Evolutionary conservation across 768 basidiomycete genomes (phyloP), one percentile per base, ranked within the genome.

Genomic region (Mycena capillaripes): DNA sequence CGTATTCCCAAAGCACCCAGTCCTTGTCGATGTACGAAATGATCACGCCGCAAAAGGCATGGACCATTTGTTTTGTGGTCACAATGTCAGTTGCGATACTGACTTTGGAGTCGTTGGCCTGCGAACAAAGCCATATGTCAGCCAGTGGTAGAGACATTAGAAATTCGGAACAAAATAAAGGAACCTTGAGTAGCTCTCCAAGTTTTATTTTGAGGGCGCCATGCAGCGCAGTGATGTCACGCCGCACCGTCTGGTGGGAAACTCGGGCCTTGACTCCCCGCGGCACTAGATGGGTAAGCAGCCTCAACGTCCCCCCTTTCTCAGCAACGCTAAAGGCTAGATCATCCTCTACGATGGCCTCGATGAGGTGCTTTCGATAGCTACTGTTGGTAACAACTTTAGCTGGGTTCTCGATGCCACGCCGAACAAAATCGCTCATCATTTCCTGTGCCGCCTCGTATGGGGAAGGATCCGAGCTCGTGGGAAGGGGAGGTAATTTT

Each of bases 31-130:
- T 72, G 53, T 11, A 72, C 11, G 56, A 62, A 48, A 72, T 23
- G 17, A 62, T 52, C 1, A 68, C 40, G 11, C 71, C 66, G 23
- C 58, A 55, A 38, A 72, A 72, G 14, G 66, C 71, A 21, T 72
- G 48, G 3, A 67, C 65, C 65, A 72, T 67, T 1, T 65, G 10
- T 21, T 44, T 66, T 12, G 71, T 72, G 23, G 71, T 72, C 8
- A 61, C 71, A 27, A 66, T 40, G 66, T 72, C 71, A 40, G 30
- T 72, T 16, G 71, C 66, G 42, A 72, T 66, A 40, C 71, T 72
- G 55, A 61, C 40, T 63, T 71, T 71, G 19, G 70, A 71, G 53
- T 42, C 29, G 36, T 72, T 67, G n/a, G n/a, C 53, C 58, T 72
- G 42, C 30, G 19, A 29, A 30, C 16, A 36, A 60, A 38, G 36